phyloP scores from a whole-genome alignment of 305 asterid species.

The Fraxinus paxiana region DNA sequence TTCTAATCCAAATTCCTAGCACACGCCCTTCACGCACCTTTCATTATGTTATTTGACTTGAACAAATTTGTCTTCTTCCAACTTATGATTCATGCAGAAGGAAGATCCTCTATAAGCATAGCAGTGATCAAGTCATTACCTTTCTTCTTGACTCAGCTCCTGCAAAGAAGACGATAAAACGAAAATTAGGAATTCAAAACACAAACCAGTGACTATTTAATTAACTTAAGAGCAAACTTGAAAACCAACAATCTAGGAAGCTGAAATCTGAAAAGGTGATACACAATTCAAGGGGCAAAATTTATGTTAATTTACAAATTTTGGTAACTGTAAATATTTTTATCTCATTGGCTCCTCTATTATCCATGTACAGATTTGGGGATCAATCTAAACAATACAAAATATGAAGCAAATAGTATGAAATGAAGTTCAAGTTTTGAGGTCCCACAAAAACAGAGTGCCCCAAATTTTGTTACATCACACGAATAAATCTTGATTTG shows the following conservation, averaged over 20 bases:
- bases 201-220: not conserved
- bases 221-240: not conserved
- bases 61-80: not conserved
- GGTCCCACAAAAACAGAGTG: not conserved
- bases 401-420: not conserved
- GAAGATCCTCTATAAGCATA: not conserved
- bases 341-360: not conserved
- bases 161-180: not conserved
- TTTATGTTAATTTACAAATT: not conserved
- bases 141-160: not conserved
- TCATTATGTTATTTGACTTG: not conserved
- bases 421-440: not conserved
- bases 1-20: not conserved
- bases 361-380: not conserved
- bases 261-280: not conserved
- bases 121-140: not conserved
- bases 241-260: not conserved
- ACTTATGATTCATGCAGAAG: not conserved
- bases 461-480: not conserved
- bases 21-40: not conserved
- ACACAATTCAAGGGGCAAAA: not conserved
- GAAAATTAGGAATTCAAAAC: not conserved
- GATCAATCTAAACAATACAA: not conserved
- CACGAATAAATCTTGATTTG: not conserved
- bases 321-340: not conserved